phyloP scores from a whole-genome alignment of 2,329 filamentous ascomycete species.

The Xylariomycetidae sp. region DNA sequence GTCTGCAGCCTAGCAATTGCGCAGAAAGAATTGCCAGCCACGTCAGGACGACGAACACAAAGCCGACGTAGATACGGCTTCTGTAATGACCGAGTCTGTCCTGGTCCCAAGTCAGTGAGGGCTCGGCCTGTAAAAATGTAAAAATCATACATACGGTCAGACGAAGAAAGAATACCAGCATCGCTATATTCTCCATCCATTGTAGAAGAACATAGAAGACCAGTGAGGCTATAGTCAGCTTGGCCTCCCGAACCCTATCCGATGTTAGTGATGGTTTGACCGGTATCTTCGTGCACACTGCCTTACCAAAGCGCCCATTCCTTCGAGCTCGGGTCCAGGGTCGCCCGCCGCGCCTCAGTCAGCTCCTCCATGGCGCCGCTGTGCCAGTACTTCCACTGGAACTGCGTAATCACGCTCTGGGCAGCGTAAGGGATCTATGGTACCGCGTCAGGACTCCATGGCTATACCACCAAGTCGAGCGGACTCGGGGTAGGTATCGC shows the following conservation, averaged over 20 bases:
- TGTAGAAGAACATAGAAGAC: slow-evolving; percentile 48
- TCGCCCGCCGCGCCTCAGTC: background rate
- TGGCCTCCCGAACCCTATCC: slow-evolving; percentile 47
- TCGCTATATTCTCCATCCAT: slow-evolving; percentile 52
- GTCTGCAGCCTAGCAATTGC: slow-evolving; percentile 48
- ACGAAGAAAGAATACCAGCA: slow-evolving; percentile 52
- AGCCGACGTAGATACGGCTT: slow-evolving; percentile 36
- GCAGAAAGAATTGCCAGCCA: slow-evolving; percentile 46
- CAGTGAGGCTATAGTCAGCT: slow-evolving; percentile 53
- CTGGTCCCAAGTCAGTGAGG: slow-evolving; percentile 27
- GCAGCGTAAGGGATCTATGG: background rate
- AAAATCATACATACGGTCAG: too few species aligned
- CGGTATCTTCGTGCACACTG: background rate
- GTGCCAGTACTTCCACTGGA: background rate
- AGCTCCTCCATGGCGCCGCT: background rate
- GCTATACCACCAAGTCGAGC: slow-evolving; percentile 47
- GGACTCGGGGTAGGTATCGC: background rate
- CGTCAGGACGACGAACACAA: slow-evolving; percentile 41
- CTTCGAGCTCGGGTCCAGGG: background rate
- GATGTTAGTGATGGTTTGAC: background rate
- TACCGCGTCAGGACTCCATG: slow-evolving; percentile 23
- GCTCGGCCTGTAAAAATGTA: too few species aligned
- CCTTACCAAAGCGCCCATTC: background rate
- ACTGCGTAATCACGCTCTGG: background rate
- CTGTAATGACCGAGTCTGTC: slow-evolving; percentile 31